Conservation (phyloP, 495 filamentous ascomycete genomes). For the Jackrogersella multiformis region DNA sequence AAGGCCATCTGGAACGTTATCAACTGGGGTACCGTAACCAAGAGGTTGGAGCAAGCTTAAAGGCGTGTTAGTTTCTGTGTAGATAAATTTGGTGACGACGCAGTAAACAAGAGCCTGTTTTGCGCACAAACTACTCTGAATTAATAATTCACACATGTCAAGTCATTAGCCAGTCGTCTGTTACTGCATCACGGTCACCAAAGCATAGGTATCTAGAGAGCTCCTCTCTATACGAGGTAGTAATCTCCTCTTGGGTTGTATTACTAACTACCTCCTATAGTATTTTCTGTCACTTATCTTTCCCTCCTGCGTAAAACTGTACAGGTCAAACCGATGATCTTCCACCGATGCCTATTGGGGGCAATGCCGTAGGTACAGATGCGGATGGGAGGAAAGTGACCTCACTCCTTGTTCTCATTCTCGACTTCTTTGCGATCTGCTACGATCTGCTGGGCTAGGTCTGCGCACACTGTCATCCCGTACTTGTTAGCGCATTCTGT, state of each 20-base stretch:
- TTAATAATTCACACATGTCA: not conserved
- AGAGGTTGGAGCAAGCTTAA: slow-evolving; percentile 70
- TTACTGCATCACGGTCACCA: not conserved
- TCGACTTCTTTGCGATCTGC: slow-evolving; percentile 3
- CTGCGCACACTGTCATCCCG: slow-evolving; percentile 37
- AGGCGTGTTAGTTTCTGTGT: not conserved
- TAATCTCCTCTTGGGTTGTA: not conserved
- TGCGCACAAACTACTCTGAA: slow-evolving; percentile 12
- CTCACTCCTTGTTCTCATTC: not conserved
- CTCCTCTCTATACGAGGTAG: not conserved
- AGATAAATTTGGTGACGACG: slow-evolving; percentile 2
- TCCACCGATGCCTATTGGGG: not conserved
- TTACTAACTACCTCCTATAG: not conserved
- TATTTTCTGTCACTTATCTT: too few relatives aligned
- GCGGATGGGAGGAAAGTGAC: not conserved
- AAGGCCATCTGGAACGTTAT: slow-evolving; percentile 82
- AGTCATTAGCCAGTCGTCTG: too few relatives aligned
- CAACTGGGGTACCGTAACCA: slow-evolving; percentile 93
- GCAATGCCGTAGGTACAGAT: not conserved
- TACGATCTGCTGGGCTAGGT: slow-evolving; percentile 33
- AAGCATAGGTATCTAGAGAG: not conserved
- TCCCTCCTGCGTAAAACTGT: too few relatives aligned
- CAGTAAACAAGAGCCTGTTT: not conserved
- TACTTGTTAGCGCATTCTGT: slow-evolving; percentile 9
- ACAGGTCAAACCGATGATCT: not conserved